Evolutionary conservation across 805 yeast species (phyloP), one percentile per base, ranked within the genome.

Genomic region (Candida montana): DNA sequence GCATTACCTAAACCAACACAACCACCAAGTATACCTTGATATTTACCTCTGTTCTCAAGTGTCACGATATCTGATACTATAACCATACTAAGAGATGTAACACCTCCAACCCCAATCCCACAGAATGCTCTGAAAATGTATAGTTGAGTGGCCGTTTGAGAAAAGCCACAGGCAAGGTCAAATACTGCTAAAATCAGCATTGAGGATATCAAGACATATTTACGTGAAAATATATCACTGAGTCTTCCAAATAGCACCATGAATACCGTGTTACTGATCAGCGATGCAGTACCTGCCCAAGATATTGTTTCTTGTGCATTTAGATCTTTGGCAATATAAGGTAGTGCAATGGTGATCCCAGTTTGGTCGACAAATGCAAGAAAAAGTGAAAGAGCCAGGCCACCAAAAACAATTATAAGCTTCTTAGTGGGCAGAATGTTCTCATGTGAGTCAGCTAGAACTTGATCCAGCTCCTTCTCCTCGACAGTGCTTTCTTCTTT

Each of bases 261-360:
- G 47, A 75, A 74, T 5, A 68, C 69, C 9, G 77, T 67, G 40
- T 71, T 74, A 7, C 78, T 74, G 40, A 77, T 67, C 21, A 75
- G 55, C 5, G 69, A 54, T 3, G 81, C 67, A 0, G 82, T 74
- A 31, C 79, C 80, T 0, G 79, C 80, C 83, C 83, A 77, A 35
- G 75, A 68, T 33, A 77, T 73, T 1, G 78, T 68, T 16, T 59
- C 60, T 32, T 65, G 62, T 2, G 78, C 75, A 36, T 72, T 42
- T 35, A 76, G 57, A 26, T 69, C 78, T 21, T 61, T 52, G 7
- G 74, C 77, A 29, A 76, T 75, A n/a, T 52, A 44, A 2, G 80
- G 68, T 2, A 40, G 19, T 1, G 44, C 42, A 6, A 45, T n/a
- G 1, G 50, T 28, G 2, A 47, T 37, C 16, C 42, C 49, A 4